Conservation (phyloP, 164 flowering plant genomes). For the Santalum album region DNA sequence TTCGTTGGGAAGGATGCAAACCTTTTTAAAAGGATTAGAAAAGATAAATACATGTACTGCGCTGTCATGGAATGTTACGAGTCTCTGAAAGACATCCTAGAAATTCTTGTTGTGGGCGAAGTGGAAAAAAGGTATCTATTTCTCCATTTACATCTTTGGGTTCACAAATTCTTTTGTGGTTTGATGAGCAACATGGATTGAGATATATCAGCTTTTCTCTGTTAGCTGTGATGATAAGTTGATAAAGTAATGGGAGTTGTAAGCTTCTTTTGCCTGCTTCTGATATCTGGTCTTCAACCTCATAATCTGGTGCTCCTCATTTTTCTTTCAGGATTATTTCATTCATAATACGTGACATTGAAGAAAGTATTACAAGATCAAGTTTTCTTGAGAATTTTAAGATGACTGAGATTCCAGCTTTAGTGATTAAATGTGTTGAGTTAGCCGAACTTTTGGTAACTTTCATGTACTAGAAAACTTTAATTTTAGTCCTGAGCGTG, state of each 20-base stretch:
- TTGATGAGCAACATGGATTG: too few species aligned
- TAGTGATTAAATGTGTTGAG: slow-evolving; percentile 45
- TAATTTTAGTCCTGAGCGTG: background rate
- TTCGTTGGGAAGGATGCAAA: slow-evolving; percentile 57
- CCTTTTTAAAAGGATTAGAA: slow-evolving; percentile 50
- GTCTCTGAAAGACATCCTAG: slow-evolving; percentile 64
- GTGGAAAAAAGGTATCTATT: slow-evolving; percentile 69
- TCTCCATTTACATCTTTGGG: background rate
- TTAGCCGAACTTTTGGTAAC: slow-evolving; percentile 72
- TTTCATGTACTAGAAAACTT: slow-evolving; percentile 1
- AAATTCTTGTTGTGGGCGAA: slow-evolving; percentile 71
- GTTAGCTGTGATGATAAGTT: too few species aligned
- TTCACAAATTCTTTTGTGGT: too few species aligned
- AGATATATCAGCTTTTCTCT: too few species aligned
- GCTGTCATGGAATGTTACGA: slow-evolving; percentile 96
- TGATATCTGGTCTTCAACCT: too few species aligned
- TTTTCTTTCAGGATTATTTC: slow-evolving; percentile 40
- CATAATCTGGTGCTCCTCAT: background rate
- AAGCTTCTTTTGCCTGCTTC: too few species aligned
- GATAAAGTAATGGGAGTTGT: too few species aligned
- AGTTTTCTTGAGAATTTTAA: slow-evolving; percentile 55
- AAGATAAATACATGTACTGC: slow-evolving; percentile 65
- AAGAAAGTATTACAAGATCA: slow-evolving; percentile 46
- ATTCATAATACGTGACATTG: slow-evolving; percentile 47
- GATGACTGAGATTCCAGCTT: slow-evolving; percentile 56